phyloP scores from a whole-genome alignment of 306 rosid genomes.

The Lathyrus aphaca region DNA sequence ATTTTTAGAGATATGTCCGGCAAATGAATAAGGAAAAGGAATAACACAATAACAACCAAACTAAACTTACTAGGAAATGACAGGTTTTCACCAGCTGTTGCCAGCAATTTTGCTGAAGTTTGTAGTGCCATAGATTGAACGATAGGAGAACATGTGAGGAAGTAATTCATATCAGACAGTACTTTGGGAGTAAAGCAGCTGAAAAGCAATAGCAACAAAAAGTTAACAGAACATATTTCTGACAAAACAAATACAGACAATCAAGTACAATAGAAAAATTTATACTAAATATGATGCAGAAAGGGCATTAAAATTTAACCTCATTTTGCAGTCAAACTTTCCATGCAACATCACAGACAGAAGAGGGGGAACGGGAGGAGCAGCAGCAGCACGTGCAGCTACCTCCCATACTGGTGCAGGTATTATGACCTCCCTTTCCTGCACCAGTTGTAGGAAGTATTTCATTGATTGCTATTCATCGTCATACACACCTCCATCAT shows the following conservation, averaged over 20 bases:
- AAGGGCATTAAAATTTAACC: constrained; percentile 32
- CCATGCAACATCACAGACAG: constrained; percentile 27
- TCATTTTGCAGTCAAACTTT: constrained; percentile 33
- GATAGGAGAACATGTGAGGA: background rate
- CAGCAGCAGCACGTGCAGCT: constrained; percentile 42
- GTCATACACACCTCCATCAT: constrained; percentile 52
- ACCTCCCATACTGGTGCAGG: constrained; percentile 52
- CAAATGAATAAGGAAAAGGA: background rate
- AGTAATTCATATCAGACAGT: constrained; percentile 26
- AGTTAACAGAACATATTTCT: background rate
- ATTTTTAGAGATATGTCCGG: background rate
- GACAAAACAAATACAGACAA: background rate
- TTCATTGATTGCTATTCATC: constrained; percentile 65
- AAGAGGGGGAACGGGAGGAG: constrained; percentile 31
- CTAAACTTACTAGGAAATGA: background rate
- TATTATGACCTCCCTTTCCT: constrained; percentile 45
- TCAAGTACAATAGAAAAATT: background rate
- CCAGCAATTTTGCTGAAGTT: constrained; percentile 18
- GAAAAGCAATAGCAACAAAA: constrained; percentile 13
- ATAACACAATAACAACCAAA: background rate
- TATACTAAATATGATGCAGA: background rate
- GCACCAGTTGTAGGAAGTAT: constrained; percentile 50
- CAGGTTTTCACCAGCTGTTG: constrained; percentile 31
- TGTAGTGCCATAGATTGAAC: background rate
- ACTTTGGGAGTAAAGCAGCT: constrained; percentile 33